Evolutionary conservation across 192 early-diverging fungal genomes (phyloP), one percentile per base, ranked within the genome.

Genomic region (Backusella sp.): DNA sequence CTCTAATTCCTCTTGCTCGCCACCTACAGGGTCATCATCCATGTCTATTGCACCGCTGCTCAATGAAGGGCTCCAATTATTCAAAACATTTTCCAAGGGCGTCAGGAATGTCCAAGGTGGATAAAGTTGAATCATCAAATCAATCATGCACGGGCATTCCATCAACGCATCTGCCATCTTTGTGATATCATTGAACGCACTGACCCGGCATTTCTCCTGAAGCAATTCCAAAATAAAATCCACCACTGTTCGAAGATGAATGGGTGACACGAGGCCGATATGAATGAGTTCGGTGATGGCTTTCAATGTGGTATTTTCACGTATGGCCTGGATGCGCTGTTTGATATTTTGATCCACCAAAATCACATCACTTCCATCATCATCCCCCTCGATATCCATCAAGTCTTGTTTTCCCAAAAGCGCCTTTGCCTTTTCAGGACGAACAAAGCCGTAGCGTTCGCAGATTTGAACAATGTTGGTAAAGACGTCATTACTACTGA

Each of bases 121-220:
- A 62, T 83, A 77, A 19, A 83, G 59, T 49, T 79, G 72, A 8
- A 83, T 23, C 8, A 83, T 77, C 14, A 83, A 42, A 52, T 83
- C 82, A 39, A 83, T 46, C 17, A 71, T 52, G 49, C 69, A 73
- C 15, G 82, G 82, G 35, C 68, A 75, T 30, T 69, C 72, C 35
- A 21, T 37, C 37, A 83, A 52, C 4, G 82, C 70, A 42, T 70
- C 68, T 56, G 78, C 74, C n/a, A 83, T 67, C 0, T 74, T 75
- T 21, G 82, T 41, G 12, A 83, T 53, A 0, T 69, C 65, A 15
- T 62, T 56, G 23, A 83, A 70, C 14, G 77, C 75, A 9, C 59
- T 32, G 1, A 39, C 21, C 1, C n/a, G 35, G 3, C 78, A 72
- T 41, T 74, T 76, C 42, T 77, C 49, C 44, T 77, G 74, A 34